Evolutionary conservation across 1,139 yeast genomes (phyloP).

Genomic region (Candida pseudocylindracea): DNA sequence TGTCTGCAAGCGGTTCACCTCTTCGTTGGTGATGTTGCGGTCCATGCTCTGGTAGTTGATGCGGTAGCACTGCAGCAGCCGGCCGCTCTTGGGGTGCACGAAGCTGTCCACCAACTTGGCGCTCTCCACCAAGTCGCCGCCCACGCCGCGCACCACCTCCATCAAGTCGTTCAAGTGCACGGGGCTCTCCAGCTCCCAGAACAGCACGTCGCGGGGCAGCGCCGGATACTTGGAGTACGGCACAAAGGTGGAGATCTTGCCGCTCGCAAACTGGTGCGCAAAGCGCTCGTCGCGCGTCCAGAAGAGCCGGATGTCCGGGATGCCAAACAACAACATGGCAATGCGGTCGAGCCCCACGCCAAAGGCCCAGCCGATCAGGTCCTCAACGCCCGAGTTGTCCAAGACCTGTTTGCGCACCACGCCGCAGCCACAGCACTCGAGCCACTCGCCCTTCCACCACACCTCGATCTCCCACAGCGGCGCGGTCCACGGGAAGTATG

Average conservation of each 20-base stretch:
- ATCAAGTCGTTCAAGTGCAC: slow-evolving; percentile 79
- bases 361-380: slow-evolving; percentile 84
- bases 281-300: slow-evolving; percentile 82
- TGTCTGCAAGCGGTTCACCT: slow-evolving; percentile 50
- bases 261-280: slow-evolving; percentile 41
- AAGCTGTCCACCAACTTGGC: slow-evolving; percentile 69
- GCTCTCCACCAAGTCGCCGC: slow-evolving; percentile 78
- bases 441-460: slow-evolving; percentile 98
- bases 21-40: slow-evolving; percentile 63
- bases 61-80: slow-evolving; percentile 67
- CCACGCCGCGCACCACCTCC: slow-evolving; percentile 73
- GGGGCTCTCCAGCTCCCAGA: slow-evolving; percentile 36
- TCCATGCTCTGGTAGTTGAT: slow-evolving; percentile 93
- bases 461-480: slow-evolving; percentile 98
- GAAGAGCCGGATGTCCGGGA: slow-evolving; percentile 84
- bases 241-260: slow-evolving; percentile 46
- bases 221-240: slow-evolving; percentile 91
- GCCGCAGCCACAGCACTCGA: slow-evolving; percentile 95
- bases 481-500: slow-evolving; percentile 95
- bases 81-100: slow-evolving; percentile 62
- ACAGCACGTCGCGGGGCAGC: slow-evolving; percentile 68
- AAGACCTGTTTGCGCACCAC: slow-evolving; percentile 65
- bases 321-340: slow-evolving; percentile 87
- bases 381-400: slow-evolving; percentile 42
- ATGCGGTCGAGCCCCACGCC: slow-evolving; percentile 91